phyloP scores from a whole-genome alignment of 2,329 filamentous ascomycete genomes.

The Paraphoma chrysanthemicola region DNA sequence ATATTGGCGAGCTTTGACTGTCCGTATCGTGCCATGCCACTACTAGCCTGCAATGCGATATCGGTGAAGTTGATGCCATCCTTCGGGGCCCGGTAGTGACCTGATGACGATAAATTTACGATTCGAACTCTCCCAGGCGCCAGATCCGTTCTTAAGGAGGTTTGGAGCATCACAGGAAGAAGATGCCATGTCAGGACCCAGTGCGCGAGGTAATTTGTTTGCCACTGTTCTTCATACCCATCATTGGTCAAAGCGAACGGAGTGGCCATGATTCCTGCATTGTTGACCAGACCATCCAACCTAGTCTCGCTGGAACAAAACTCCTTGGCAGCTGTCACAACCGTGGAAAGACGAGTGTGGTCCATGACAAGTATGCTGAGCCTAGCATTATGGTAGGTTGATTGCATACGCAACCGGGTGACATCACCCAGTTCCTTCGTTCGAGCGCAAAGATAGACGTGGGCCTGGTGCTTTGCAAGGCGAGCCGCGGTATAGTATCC shows the following conservation, averaged over 20 bases:
- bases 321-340: constrained; percentile 40
- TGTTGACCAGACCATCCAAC: constrained; percentile 52
- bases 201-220: constrained; percentile 55
- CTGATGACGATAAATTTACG: constrained; percentile 24
- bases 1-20: constrained; percentile 33
- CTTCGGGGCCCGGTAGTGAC: constrained; percentile 15
- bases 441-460: constrained; percentile 47
- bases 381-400: constrained; percentile 36
- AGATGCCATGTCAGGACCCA: constrained; percentile 52
- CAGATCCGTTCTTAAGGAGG: constrained; percentile 28
- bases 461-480: constrained; percentile 22
- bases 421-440: constrained; percentile 46
- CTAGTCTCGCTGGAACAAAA: constrained; percentile 26
- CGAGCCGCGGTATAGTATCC: constrained; percentile 20
- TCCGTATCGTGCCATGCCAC: constrained; percentile 21
- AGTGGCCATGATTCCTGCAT: constrained; percentile 49
- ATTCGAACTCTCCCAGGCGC: constrained; percentile 38
- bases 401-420: constrained; percentile 41
- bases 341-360: constrained; percentile 38
- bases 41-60: constrained; percentile 4
- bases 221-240: constrained; percentile 56
- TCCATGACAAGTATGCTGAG: constrained; percentile 41
- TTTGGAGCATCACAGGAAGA: constrained; percentile 30
- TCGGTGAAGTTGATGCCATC: constrained; percentile 24
- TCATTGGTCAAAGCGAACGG: constrained; percentile 41